Evolutionary conservation across 768 basidiomycete genomes (phyloP).

Genomic region (Phanerochaete carnosa): DNA sequence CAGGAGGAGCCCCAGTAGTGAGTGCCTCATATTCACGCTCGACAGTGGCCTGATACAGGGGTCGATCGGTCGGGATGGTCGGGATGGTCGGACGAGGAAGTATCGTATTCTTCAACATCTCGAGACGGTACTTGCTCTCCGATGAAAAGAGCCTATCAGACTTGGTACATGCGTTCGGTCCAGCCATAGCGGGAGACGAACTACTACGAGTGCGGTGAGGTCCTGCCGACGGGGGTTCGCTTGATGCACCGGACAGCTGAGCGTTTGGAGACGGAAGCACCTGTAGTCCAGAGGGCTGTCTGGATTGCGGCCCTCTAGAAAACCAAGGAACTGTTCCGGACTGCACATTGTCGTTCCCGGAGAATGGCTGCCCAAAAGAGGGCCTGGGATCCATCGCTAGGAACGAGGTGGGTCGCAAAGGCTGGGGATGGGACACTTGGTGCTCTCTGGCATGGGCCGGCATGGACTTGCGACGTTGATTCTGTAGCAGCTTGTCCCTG

Average conservation of each 20-base stretch:
- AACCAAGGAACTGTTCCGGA: not conserved
- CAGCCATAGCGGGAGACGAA: constrained; percentile 9
- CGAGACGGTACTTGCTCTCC: constrained; percentile 16
- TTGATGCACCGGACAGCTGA: not conserved
- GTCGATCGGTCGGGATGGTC: not conserved
- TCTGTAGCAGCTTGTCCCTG: not conserved
- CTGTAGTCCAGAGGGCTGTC: not conserved
- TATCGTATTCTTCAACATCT: constrained; percentile 17
- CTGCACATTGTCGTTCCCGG: not conserved
- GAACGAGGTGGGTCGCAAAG: constrained; percentile 9
- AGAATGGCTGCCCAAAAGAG: not conserved
- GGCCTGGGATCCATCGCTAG: constrained; percentile 7
- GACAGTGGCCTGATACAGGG: not conserved
- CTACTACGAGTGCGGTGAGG: not conserved
- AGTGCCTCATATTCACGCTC: not conserved
- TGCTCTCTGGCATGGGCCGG: not conserved
- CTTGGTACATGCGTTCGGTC: not conserved
- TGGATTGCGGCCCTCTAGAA: not conserved
- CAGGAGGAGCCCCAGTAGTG: not conserved
- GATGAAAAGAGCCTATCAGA: constrained; percentile 19
- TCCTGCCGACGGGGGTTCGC: not conserved
- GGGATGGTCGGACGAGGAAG: constrained; percentile 23
- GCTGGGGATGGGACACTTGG: not conserved
- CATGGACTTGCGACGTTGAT: constrained; percentile 4
- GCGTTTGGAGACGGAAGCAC: not conserved